Percentiles rank a stretch among this genome's conserved stretches.
Evolutionary conservation across 78 protist species (phyloP).

Genomic region (Dictyostelium brefeldianum): DNA sequence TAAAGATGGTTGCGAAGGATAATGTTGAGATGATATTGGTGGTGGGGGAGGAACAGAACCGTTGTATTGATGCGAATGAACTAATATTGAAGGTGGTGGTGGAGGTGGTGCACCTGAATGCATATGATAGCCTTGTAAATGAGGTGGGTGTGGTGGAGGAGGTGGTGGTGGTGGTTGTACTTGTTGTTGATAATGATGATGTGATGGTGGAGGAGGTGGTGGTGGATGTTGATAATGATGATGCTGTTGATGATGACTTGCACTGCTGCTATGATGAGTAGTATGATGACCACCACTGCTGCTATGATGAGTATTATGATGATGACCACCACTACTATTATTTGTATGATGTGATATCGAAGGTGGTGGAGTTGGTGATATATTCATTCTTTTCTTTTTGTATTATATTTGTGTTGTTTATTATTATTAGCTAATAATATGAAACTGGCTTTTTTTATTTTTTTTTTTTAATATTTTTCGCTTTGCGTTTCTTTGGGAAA

Average conservation of each 20-base stretch:
- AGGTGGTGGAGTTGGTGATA: neutral
- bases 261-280: neutral
- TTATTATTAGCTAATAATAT: neutral
- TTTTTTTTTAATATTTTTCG: neutral
- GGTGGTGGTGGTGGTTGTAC: neutral
- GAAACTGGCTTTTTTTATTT: neutral
- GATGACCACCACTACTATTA: neutral
- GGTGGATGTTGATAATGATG: neutral
- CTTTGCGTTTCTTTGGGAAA: neutral
- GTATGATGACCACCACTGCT: neutral
- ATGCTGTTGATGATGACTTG: neutral
- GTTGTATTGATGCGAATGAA: neutral
- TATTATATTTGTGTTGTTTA: neutral
- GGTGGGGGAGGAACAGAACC: neutral
- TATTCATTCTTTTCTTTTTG: neutral
- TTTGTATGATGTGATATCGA: neutral
- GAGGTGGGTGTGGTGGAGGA: neutral
- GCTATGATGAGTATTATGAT: neutral
- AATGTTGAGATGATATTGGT: neutral
- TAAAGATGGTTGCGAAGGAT: too few species aligned
- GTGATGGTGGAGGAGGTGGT: neutral
- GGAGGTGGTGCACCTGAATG: neutral
- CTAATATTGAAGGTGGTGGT: neutral
- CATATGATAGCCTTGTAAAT: too few species aligned
- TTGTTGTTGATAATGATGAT: neutral